These are phyloP conservation scores for Sugiyamaella neomexicana DNA, from an alignment of 1,139 yeast species.

Conservation along the genomic window DNA sequence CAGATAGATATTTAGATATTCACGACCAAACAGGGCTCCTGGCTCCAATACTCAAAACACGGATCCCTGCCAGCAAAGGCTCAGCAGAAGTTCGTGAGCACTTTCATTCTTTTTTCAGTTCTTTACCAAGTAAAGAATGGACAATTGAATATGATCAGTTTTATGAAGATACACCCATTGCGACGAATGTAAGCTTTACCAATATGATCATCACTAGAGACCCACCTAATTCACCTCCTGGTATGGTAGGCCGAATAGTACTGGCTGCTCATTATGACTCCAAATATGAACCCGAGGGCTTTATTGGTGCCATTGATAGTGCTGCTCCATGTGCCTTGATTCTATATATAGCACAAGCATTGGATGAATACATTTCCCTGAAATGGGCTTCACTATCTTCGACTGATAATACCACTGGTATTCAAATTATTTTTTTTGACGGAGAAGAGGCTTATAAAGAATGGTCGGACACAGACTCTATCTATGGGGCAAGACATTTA, in stretches of 20 bases:
- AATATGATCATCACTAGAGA: constrained; percentile 46
- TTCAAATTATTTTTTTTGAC: constrained; percentile 55
- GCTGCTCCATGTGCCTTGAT: constrained; percentile 58
- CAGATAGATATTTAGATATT: constrained; percentile 26
- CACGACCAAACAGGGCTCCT: constrained; percentile 32
- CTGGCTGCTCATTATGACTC: constrained; percentile 60
- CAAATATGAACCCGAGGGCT: constrained; percentile 50
- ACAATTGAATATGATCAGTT: constrained; percentile 45
- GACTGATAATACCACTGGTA: constrained; percentile 37
- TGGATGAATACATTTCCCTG: constrained; percentile 34
- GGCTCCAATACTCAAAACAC: constrained; percentile 38
- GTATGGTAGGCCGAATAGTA: constrained; percentile 41
- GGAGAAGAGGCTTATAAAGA: constrained; percentile 57
- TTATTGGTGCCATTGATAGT: constrained; percentile 59
- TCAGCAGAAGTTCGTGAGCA: constrained; percentile 44
- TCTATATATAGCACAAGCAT: constrained; percentile 46
- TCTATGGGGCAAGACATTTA: constrained; percentile 55
- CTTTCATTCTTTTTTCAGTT: constrained; percentile 35
- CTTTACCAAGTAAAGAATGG: constrained; percentile 40
- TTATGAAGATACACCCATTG: constrained; percentile 41
- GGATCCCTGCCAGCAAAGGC: constrained; percentile 51
- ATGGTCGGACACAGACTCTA: constrained; percentile 54
- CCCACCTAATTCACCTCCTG: constrained; percentile 31
- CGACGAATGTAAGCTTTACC: constrained; percentile 45
- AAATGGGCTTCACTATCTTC: constrained; percentile 33